Base-by-base conservation (phyloP, 2,329 filamentous ascomycete genomes). In the Aurifilum marmelostoma region DNA sequence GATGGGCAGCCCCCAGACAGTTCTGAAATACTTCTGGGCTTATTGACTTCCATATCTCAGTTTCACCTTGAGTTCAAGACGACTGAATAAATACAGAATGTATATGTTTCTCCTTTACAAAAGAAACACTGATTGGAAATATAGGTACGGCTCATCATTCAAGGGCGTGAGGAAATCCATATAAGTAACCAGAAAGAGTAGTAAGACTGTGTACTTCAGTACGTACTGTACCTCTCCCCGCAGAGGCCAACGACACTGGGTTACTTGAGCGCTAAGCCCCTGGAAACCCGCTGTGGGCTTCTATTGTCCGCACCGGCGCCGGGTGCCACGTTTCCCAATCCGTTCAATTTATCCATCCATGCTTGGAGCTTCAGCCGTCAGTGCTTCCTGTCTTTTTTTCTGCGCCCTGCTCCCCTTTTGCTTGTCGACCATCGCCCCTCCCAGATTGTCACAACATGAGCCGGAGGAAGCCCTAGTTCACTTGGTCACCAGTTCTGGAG, bases 401-500 rank as follows among this genome's bases (percentile, higher is more conserved):
- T 24, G 4, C 3, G 14, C 37, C 21, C 37, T 43, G 8, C 9
- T 62, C 32, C 58, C 32, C 32, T 32, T 39, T 37, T 60, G 18
- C 32, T 24, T 24, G 56, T 21, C 29, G 21, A 14, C 32, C 29
- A 16, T 39, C 56, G 21, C 8, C 59, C 6, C 59, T n/a, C 37
- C 37, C 41, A 47, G 29, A 34, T 39, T 29, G 29, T 63, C 32
- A 58, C 67, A 61, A 69, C 59, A 71, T 71, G 69, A 39, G 47
- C 39, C 62, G 54, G 54, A 47, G 47, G 65, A 62, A 50, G 12
- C 18, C 37, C 56, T 67, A 65, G 47, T 29, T 50, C 21, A 62
- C 60, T 50, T 37, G 50, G 67, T 68, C 61, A 63, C 41, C 39
- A 63, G 62, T 56, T 67, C 58, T 27, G 32, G 67, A 65, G 54